Base-by-base conservation (phyloP, 1,139 yeast species). In the Yamadazyma sp. region DNA sequence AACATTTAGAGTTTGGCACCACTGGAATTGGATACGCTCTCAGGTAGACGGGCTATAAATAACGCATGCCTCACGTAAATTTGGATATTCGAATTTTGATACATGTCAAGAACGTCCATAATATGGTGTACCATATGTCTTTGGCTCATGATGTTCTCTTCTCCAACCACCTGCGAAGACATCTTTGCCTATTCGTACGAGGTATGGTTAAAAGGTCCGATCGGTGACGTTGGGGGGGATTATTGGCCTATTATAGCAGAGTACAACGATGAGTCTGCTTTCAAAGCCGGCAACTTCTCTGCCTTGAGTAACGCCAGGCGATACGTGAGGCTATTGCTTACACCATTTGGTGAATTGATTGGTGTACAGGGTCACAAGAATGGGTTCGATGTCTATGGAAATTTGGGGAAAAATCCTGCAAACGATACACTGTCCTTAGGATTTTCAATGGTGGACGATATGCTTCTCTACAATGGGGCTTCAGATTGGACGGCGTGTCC, bases 401-500 rank as follows among this genome's bases (percentile, higher is more conserved):
- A 36, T 29, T 42, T 34, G 9, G 49, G 49, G 10, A 23, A 35
- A 9, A 12, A 11, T 3, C 47, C 48, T 2, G 17, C 18, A 2
- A 16, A 31, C 21, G 18, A 17, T 10, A 6, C 10, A 3, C 11
- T n/a, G 2, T 12, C 26, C 3, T 3, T 13, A 5, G 49, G 46
- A 7, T 45, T 33, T 25, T 21, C 29, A 8, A 35, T 44, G 3
- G 23, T n/a, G 5, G 37, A 45, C 29, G 38, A 35, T 22, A n/a
- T 26, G 17, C 32, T 45, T 11, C 30, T 18, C 6, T 45, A 39
- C 24, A 29, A 39, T 11, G 39, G 34, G 3, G 8, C 17, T 7
- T 31, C 14, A 20, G 20, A 31, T n/a, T 45, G 49, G 49, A 40
- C 38, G 1, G 43, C 33, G 10, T 45, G 49, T 35, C 48, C 48